phyloP scores from a whole-genome alignment of 192 early-diverging fungal species.

The Phycomyces blakesleeanus region DNA sequence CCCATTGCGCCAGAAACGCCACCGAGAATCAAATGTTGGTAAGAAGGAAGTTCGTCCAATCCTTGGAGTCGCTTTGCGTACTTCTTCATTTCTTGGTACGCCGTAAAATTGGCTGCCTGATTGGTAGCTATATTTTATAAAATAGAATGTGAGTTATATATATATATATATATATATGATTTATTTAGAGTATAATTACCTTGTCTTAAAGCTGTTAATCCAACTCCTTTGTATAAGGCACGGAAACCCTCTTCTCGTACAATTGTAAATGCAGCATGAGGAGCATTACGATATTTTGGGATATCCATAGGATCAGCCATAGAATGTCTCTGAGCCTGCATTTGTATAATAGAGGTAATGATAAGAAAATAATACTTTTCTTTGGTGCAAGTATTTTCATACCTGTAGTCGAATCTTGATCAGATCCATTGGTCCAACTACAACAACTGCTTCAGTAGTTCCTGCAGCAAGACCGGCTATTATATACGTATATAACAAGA shows the following conservation, averaged over 20 bases:
- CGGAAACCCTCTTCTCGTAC: slow-evolving; percentile 83
- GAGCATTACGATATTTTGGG: slow-evolving; percentile 96
- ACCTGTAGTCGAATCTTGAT: slow-evolving; percentile 95
- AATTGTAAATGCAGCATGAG: slow-evolving; percentile 89
- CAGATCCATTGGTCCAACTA: slow-evolving; percentile 98
- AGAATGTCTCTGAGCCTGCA: slow-evolving; percentile 83
- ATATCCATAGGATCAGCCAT: slow-evolving; percentile 95
- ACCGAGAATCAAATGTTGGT: slow-evolving; percentile 87
- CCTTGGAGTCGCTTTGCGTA: slow-evolving; percentile 68
- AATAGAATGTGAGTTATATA: too few species aligned
- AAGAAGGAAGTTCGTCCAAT: slow-evolving; percentile 70
- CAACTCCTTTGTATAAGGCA: slow-evolving; percentile 92
- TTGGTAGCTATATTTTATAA: slow-evolving; percentile 69
- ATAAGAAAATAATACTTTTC: too few species aligned
- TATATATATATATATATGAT: too few species aligned
- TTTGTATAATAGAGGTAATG: too few species aligned
- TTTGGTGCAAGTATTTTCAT: too few species aligned
- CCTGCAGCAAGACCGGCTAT: slow-evolving; percentile 93
- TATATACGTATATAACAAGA: too few species aligned
- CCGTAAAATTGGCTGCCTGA: slow-evolving; percentile 98
- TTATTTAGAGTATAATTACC: slow-evolving; percentile 35
- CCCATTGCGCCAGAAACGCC: slow-evolving; percentile 89
- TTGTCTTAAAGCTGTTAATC: slow-evolving; percentile 89
- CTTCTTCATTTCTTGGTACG: slow-evolving; percentile 90
- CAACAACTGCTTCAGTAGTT: slow-evolving; percentile 88